phyloP scores from a whole-genome alignment of 208 protist species.

The Porcisia deanei region DNA sequence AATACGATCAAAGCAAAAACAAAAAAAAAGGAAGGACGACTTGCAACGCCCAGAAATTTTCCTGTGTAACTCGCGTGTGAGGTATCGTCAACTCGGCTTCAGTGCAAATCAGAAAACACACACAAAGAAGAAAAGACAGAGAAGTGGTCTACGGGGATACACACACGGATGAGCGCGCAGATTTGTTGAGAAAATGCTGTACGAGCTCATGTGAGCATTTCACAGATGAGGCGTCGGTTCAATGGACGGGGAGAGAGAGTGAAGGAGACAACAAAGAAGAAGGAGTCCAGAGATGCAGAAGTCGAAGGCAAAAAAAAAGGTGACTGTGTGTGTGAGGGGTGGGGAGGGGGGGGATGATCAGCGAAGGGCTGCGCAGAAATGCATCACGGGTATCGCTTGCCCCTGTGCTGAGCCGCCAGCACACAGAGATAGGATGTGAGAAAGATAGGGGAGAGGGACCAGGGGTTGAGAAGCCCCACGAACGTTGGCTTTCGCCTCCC shows the following conservation, averaged over 20 bases:
- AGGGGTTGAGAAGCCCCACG: not conserved
- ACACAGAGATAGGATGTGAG: not conserved
- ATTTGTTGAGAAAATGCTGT: not conserved
- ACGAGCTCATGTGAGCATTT: too few relatives aligned
- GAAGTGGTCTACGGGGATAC: not conserved
- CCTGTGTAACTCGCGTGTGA: not conserved
- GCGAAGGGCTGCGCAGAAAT: too few relatives aligned
- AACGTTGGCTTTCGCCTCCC: too few relatives aligned
- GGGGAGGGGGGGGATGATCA: too few relatives aligned
- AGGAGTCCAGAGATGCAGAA: not conserved
- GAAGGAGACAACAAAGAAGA: constrained; percentile 1
- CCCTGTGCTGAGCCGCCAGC: not conserved
- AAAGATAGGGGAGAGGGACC: constrained; percentile 10
- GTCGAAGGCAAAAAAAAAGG: too few relatives aligned
- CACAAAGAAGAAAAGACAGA: not conserved
- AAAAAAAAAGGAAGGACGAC: too few relatives aligned
- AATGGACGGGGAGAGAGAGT: not conserved
- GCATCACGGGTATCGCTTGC: too few relatives aligned
- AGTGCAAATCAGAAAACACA: not conserved
- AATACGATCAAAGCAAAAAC: too few relatives aligned
- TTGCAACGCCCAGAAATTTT: too few relatives aligned
- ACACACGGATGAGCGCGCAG: not conserved
- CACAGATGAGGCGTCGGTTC: too few relatives aligned
- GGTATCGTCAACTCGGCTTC: not conserved
- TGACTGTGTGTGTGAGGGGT: too few relatives aligned